Evolutionary conservation across 352 stramenopile genomes (phyloP).

Genomic region (Phytophthora cactorum): DNA sequence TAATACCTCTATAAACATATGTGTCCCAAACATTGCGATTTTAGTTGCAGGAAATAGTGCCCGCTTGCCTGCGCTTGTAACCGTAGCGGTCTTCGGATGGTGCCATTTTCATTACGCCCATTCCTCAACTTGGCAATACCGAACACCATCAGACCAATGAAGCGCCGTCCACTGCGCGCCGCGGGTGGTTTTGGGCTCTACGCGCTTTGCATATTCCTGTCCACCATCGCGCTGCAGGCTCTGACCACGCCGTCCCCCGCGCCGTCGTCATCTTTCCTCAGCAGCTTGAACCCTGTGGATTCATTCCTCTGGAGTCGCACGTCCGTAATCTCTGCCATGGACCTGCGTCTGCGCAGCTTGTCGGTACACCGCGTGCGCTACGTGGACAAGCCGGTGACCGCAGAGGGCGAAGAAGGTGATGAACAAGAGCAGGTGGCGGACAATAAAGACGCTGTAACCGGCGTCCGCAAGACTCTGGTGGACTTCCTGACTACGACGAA

Average conservation of each 20-base stretch:
- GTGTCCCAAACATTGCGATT: no score
- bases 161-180: slow-evolving; percentile 32
- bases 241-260: slow-evolving; percentile 26
- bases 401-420: slow-evolving; percentile 1
- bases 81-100: background rate
- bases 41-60: no score
- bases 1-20: no score
- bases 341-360: slow-evolving; percentile 62
- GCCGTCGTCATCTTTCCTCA: slow-evolving; percentile 22
- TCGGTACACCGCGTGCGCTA: slow-evolving; percentile 71
- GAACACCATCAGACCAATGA: slow-evolving; percentile 21
- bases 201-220: slow-evolving; percentile 37
- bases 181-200: slow-evolving; percentile 26
- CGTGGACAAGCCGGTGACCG: slow-evolving; percentile 20
- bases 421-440: slow-evolving; percentile 1
- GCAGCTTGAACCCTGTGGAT: slow-evolving; percentile 23
- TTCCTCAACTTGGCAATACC: slow-evolving; percentile 10
- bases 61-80: slow-evolving; percentile 19
- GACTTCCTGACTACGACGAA: slow-evolving; percentile 24
- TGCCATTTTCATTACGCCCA: slow-evolving; percentile 10
- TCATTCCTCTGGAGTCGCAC: slow-evolving; percentile 20
- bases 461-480: slow-evolving; percentile 7
- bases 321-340: slow-evolving; percentile 10
- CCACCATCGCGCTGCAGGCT: slow-evolving; percentile 32
- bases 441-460: background rate